phyloP scores from a whole-genome alignment of 2,329 filamentous ascomycete species.

The Colletotrichum sojae region DNA sequence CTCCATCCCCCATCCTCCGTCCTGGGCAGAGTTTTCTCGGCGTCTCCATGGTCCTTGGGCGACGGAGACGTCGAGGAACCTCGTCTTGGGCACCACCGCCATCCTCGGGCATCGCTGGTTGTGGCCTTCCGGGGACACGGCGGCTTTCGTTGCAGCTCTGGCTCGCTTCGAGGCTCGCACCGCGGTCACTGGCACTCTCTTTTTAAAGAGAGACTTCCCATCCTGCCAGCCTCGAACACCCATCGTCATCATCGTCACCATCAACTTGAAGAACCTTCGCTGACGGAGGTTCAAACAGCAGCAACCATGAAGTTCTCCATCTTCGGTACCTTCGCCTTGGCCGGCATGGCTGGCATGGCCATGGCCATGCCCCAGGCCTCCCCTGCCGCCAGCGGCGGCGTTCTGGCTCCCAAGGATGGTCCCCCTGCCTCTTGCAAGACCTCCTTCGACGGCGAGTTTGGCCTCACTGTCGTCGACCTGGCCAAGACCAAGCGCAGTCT shows the following conservation, averaged over 20 bases:
- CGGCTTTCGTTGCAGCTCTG: neutral
- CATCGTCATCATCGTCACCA: too few relatives aligned
- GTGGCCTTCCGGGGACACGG: neutral
- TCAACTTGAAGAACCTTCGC: neutral
- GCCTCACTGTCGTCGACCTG: constrained; percentile 67
- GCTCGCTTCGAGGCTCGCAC: neutral
- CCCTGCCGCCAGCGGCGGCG: constrained; percentile 47
- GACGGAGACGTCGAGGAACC: too few relatives aligned
- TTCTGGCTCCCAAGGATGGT: constrained; percentile 63
- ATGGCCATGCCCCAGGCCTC: constrained; percentile 59
- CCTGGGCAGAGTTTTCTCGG: neutral
- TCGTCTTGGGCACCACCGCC: too few relatives aligned
- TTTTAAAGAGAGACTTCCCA: too few relatives aligned
- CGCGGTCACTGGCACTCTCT: too few relatives aligned
- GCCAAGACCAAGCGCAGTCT: constrained; percentile 41
- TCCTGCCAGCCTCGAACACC: neutral
- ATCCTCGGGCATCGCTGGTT: too few relatives aligned
- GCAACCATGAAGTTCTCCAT: constrained; percentile 21
- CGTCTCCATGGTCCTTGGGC: too few relatives aligned
- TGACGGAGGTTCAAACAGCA: neutral
- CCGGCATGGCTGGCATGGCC: constrained; percentile 56
- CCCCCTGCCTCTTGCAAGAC: constrained; percentile 68
- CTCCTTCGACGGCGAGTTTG: constrained; percentile 67
- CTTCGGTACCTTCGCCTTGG: constrained; percentile 54
- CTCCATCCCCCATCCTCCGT: too few relatives aligned